Base-by-base conservation (phyloP, 2,329 filamentous ascomycete genomes). In the Colletotrichum simmondsii region DNA sequence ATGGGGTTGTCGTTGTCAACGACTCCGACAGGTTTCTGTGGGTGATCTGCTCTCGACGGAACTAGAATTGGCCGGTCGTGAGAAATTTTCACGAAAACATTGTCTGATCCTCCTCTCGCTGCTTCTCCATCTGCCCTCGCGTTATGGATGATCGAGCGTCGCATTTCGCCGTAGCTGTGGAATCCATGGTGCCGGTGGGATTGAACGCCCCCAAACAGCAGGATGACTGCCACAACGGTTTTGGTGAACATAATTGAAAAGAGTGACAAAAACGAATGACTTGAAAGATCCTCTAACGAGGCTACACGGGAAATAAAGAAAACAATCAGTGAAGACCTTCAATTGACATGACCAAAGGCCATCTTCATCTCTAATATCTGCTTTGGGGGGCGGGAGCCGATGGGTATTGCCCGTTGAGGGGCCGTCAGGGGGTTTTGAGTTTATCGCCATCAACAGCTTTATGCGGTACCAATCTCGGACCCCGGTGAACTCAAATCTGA, bases 1-100 rank as follows among this genome's bases (percentile, higher is more conserved):
- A 92, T 82, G 2, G 90, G 88, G 0, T 79, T 78, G 30, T 69
- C 59, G 14, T 19, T 19, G 11, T 57, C 54, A 22, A 24, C 22
- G 12, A 72, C 54, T 7, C 70, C 66, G 22, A 72, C 60, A 7
- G 70, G 70, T 59, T 35, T 59, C 16, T 72, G 70, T 11, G 70
- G 70, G n/a, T 72, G 70, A 28, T 69, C 65, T 12, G 30, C 52
- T 16, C 66, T 42, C n/a, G 24, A 46, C 7, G 66, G 70, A n/a
- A 70, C 60, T 14, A 56, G 14, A 22, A 72, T 37, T 7, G 70
- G 70, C 8, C 19, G 59, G 26, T 69, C 65, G n/a, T 64, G 24
- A 5, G 70, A 70, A 8, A 72, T 42, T 2, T n/a, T 42, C 59
- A 46, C 54, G 3, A 72, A 72, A 16, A 72, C 28, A 16, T 72